A percentile compares a stretch with the other conserved stretches of the same genome.
These are phyloP conservation scores for Sporothrix globosa DNA, from an alignment of 2,329 filamentous ascomycete species.

Conservation along the genomic window DNA sequence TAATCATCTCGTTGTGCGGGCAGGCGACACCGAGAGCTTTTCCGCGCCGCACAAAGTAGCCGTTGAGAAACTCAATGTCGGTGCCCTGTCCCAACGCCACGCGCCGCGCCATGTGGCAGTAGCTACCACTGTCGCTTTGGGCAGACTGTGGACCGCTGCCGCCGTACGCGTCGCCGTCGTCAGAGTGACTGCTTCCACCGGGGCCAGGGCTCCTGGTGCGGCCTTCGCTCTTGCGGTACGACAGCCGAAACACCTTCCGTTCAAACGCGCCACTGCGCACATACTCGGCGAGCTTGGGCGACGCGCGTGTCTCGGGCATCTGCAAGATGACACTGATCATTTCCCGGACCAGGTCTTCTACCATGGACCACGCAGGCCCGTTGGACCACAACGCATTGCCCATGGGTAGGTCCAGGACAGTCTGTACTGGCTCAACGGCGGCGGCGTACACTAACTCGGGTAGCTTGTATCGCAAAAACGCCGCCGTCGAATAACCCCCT, in stretches of 20 bases:
- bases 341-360: constrained; percentile 75
- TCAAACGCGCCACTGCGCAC: constrained; percentile 65
- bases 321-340: constrained; percentile 70
- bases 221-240: not conserved
- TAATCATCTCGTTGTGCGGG: constrained; percentile 71
- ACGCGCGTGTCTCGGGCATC: constrained; percentile 72
- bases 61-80: constrained; percentile 84
- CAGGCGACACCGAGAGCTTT: constrained; percentile 72
- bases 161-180: not conserved
- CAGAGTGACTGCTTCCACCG: constrained; percentile 43
- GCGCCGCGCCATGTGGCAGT: constrained; percentile 69
- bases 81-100: constrained; percentile 64
- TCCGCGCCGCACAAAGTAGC: constrained; percentile 78
- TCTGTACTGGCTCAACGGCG: constrained; percentile 79
- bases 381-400: constrained; percentile 68
- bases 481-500: constrained; percentile 58
- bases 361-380: constrained; percentile 64
- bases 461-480: constrained; percentile 73
- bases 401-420: constrained; percentile 76
- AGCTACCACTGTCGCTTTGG: constrained; percentile 49
- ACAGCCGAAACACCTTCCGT: constrained; percentile 59
- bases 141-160: not conserved
- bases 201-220: not conserved
- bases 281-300: constrained; percentile 59
- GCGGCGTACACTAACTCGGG: constrained; percentile 76